phyloP scores from a whole-genome alignment of 169 alveolate genomes.

The Babesia microti region DNA sequence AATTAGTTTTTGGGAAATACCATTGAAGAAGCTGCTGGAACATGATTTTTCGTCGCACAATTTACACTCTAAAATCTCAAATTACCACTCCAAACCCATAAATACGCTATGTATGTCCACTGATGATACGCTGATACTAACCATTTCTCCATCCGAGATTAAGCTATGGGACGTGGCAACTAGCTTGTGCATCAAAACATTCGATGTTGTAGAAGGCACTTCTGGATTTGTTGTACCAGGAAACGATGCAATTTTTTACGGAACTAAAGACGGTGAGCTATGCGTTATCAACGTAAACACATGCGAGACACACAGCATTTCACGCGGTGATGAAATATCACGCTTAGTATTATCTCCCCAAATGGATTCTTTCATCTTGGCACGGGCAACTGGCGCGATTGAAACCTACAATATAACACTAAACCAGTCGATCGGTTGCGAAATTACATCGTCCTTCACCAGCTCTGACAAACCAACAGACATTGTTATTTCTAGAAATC shows the following conservation, averaged over 20 bases:
- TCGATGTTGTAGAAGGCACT: slow-evolving; percentile 8
- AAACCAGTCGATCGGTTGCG: no score
- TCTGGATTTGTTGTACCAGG: slow-evolving; percentile 28
- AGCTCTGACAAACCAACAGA: slow-evolving; percentile 46
- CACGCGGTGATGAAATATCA: no score
- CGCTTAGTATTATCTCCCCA: no score
- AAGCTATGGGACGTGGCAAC: slow-evolving; percentile 20
- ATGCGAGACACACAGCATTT: slow-evolving; percentile 9
- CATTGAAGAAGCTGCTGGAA: slow-evolving; percentile 10
- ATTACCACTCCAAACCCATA: slow-evolving; percentile 33
- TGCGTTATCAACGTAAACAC: slow-evolving; percentile 14
- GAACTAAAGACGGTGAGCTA: slow-evolving; percentile 15
- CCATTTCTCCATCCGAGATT: slow-evolving; percentile 6
- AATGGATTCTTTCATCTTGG: no score
- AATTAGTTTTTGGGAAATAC: slow-evolving; percentile 24
- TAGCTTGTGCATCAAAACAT: slow-evolving; percentile 7
- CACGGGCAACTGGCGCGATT: no score
- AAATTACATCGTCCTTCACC: no score
- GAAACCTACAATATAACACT: no score
- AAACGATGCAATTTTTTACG: slow-evolving; percentile 7
- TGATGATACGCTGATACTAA: slow-evolving; percentile 7
- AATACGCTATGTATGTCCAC: slow-evolving; percentile 34
- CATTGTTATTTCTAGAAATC: slow-evolving; percentile 48
- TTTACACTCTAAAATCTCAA: slow-evolving; percentile 13
- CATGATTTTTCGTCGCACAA: slow-evolving; percentile 8